Evolutionary conservation across 2,329 filamentous ascomycete species (phyloP), one percentile per base, ranked within the genome.

Genomic region (Beauveria rudraprayagi): DNA sequence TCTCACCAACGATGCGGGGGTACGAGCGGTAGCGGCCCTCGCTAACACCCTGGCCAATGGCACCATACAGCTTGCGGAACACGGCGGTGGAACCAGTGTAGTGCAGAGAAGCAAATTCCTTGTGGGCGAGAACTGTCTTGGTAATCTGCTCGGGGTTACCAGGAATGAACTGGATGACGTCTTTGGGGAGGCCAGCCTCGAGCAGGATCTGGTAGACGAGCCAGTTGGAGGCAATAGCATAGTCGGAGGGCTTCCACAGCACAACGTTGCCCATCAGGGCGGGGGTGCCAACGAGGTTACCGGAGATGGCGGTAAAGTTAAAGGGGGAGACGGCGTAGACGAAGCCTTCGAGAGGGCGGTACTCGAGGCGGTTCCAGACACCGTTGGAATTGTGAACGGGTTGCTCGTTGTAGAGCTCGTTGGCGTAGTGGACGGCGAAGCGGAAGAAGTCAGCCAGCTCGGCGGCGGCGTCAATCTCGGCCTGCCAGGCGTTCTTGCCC

Each of bases 401-500:
- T 76, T 99, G 94, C 72, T 91, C 86, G 43, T 85, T 84, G 73
- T 97, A 96, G 61, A 96, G 79, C 72, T 97, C 90, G 77, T 96
- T 88, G 30, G 93, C 93, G 71, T 94, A 97, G 73, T 92, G 86
- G 58, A 97, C 93, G 71, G 94, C 94, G 80, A 97, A 96, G 71
- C 92, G 86, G 72, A 97, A 79, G 77, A 97, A 97, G 73, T 99
- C 93, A 67, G 85, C 88, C 68, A 96, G 77, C 80, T 99, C 94
- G 9, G 93, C 93, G 19, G 93, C 93, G 44, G 92, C 84, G 75
- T 97, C 93, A 65, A 97, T 97, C 81, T 99, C 93, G n/a, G 94
- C 93, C 77, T 99, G 93, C 92, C 92, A 97, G 53, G 91, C 91
- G 74, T 97, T 97, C 84, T 97, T 97, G 70, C 94, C 93, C 77